phyloP scores from a whole-genome alignment of 768 basidiomycete species.

The Asterophora parasitica region DNA sequence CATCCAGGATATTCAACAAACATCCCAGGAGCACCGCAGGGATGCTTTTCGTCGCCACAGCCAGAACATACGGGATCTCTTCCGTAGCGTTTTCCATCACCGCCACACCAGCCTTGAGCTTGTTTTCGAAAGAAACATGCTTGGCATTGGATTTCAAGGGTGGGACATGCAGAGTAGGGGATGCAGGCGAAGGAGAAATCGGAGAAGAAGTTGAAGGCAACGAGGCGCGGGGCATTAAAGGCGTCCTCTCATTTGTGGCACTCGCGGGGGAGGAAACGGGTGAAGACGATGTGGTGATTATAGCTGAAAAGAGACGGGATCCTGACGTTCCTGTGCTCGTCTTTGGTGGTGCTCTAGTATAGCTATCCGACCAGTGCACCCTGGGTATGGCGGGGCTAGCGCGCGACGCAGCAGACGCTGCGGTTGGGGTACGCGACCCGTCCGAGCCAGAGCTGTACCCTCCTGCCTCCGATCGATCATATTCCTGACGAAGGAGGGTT shows the following conservation, averaged over 20 bases:
- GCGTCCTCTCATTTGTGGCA: slow-evolving; percentile 13
- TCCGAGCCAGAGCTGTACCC: slow-evolving; percentile 5
- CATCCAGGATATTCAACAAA: slow-evolving; percentile 88
- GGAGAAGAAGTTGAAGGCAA: slow-evolving; percentile 1
- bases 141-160: neutral
- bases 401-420: slow-evolving; percentile 1
- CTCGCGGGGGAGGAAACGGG: no score
- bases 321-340: slow-evolving; percentile 3
- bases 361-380: slow-evolving; percentile 9
- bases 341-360: neutral
- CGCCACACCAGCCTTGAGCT: neutral
- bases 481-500: slow-evolving; percentile 28
- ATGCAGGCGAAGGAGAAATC: neutral
- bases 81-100: neutral
- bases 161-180: neutral
- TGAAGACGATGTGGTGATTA: slow-evolving; percentile 5
- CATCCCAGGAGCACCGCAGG: slow-evolving; percentile 84
- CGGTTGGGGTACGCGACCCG: slow-evolving; percentile 14
- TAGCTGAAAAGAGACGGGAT: slow-evolving; percentile 6
- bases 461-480: slow-evolving; percentile 1
- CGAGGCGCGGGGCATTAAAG: slow-evolving; percentile 7
- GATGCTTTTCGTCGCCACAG: slow-evolving; percentile 41
- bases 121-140: neutral
- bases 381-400: slow-evolving; percentile 10
- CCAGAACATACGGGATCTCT: slow-evolving; percentile 6